These are phyloP conservation scores for Aplosporella prunicola DNA, from an alignment of 2,329 filamentous ascomycete genomes.

Conservation along the genomic window DNA sequence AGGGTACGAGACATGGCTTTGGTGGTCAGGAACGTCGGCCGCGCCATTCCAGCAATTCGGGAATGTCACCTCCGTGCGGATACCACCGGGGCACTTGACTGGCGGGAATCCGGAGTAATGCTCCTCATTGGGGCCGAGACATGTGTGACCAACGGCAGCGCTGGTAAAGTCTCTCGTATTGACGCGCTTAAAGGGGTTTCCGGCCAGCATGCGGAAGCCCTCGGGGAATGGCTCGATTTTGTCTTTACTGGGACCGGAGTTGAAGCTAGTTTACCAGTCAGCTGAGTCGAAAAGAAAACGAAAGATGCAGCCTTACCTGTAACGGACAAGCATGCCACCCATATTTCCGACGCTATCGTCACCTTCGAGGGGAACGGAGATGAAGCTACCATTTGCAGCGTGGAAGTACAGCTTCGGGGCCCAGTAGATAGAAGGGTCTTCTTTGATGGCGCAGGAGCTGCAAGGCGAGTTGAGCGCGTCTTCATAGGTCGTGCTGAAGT, in stretches of 20 bases:
- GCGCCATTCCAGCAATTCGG: conserved; percentile 64
- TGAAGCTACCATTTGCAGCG: conserved; percentile 50
- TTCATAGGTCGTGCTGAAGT: conserved; percentile 51
- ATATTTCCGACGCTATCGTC: conserved; percentile 31
- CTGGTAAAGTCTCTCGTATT: conserved; percentile 46
- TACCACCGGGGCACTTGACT: conserved; percentile 50
- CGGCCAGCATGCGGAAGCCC: conserved; percentile 62
- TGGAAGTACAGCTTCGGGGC: conserved; percentile 62
- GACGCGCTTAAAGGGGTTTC: conserved; percentile 49
- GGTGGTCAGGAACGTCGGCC: conserved; percentile 49
- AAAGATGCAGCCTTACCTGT: conserved; percentile 39
- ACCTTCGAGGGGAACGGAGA: conserved; percentile 50
- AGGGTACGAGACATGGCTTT: conserved; percentile 58
- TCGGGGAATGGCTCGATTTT: conserved; percentile 59
- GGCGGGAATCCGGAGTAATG: conserved; percentile 57
- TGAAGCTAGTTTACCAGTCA: conserved; percentile 24
- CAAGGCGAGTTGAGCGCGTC: conserved; percentile 53
- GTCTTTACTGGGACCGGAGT: conserved; percentile 48
- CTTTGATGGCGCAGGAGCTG: conserved; percentile 57
- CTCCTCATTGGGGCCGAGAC: conserved; percentile 38
- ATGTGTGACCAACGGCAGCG: conserved; percentile 49
- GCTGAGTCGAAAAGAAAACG: no score
- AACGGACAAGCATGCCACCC: conserved; percentile 68
- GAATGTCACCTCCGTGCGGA: conserved; percentile 61
- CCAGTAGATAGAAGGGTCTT: conserved; percentile 71